Evolutionary conservation across 2,329 filamentous ascomycete species (phyloP), one percentile per base, ranked within the genome.

Genomic region (Aspergillus transmontanensis): DNA sequence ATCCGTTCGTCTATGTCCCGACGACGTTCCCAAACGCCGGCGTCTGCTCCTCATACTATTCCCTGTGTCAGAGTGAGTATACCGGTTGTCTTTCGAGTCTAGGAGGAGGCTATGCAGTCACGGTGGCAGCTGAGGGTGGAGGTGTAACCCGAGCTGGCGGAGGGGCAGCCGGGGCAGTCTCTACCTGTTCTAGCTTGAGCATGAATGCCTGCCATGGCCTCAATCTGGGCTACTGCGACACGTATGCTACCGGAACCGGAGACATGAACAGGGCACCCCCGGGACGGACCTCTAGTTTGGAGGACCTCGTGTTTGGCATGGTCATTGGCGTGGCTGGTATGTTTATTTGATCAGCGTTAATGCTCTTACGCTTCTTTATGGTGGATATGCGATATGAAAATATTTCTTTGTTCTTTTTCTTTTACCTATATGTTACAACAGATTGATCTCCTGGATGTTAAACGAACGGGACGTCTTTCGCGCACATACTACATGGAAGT

Each of bases 31-130:
- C 76, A 34, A 81, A 85, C 63, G 80, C 82, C 64, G 80, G 77
- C 58, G 78, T 79, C 45, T 87, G 85, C 73, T 82, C 83, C 32
- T 82, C 81, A 55, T 84, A 84, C 73, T 86, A 85, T 75, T 82
- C 82, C 39, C 76, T 77, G 61, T 86, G 85, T 64, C 79, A 84
- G 70, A 78, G 75, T 46, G 80, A 85, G 59, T 83, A 78, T 60
- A 72, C 78, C 9, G 74, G 71, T 30, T 84, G 82, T 67, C 78
- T 80, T 9, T 74, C 73, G 5, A 72, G 79, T 34, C 75, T 86
- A 63, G 82, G 81, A 30, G 82, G 80, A n/a, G 79, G 78, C 2
- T 81, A 83, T 59, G 84, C 81, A 32, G 83, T 86, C 34, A 86
- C 84, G 1, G 76, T 86, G 28, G 80, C 74, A 3, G 84, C 80